These are phyloP conservation scores for Gracilaria gracilis DNA, from an alignment of 23 red algal genomes.

Conservation along the genomic window DNA sequence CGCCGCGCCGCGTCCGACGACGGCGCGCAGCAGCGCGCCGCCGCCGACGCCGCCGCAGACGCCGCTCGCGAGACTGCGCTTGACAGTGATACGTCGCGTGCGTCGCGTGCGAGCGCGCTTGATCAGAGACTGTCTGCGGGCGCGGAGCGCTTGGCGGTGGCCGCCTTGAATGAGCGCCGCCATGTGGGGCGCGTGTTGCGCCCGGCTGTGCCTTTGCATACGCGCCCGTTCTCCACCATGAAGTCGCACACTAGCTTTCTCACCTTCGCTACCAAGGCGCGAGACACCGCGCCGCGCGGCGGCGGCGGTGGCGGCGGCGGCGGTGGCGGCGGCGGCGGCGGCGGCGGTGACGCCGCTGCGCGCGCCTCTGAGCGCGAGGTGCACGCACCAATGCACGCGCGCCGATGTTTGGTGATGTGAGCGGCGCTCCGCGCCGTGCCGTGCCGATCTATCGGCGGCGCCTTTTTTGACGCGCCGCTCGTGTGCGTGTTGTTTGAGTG, in stretches of 20 bases:
- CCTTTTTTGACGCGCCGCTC: background rate
- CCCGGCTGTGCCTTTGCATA: conserved; percentile 14
- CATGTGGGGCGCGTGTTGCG: conserved; percentile 60
- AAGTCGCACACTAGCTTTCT: conserved; percentile 90
- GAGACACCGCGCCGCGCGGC: background rate
- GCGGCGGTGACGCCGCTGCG: background rate
- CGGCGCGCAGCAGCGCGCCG: background rate
- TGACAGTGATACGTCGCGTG: no score
- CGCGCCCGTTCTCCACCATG: conserved; percentile 48
- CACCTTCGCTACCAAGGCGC: conserved; percentile 68
- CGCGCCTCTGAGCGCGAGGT: no score
- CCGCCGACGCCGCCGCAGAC: background rate
- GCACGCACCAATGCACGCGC: background rate
- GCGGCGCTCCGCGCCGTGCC: background rate
- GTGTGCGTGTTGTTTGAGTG: no score
- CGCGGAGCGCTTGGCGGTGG: conserved; percentile 46
- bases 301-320: background rate
- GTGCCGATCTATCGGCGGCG: background rate
- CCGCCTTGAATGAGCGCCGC: background rate
- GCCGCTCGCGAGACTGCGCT: no score
- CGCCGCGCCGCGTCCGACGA: background rate
- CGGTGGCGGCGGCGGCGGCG: background rate
- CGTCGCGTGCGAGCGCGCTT: no score
- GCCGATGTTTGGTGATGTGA: background rate
- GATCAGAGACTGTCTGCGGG: no score